Evolutionary conservation across 2,329 filamentous ascomycete species (phyloP).

Genomic region (Curvularia lunata): DNA sequence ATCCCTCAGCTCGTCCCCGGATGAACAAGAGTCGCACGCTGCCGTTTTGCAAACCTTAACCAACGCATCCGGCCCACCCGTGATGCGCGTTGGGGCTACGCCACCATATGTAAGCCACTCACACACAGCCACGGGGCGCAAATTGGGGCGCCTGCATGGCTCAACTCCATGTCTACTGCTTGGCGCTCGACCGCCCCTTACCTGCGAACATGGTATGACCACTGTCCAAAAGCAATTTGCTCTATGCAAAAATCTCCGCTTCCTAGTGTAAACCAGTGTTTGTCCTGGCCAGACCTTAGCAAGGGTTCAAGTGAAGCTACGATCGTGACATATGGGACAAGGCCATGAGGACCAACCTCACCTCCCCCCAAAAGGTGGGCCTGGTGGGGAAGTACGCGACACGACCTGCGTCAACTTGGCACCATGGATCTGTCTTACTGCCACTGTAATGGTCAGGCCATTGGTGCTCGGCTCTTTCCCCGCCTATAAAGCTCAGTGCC

Average conservation of each 20-base stretch:
- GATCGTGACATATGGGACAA: neutral
- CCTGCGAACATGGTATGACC: slow-evolving; percentile 6
- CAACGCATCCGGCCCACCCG: slow-evolving; percentile 26
- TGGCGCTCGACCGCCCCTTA: slow-evolving; percentile 9
- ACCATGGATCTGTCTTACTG: neutral
- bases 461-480: neutral
- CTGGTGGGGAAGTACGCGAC: neutral
- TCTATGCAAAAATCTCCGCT: neutral
- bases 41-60: slow-evolving; percentile 11
- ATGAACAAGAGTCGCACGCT: slow-evolving; percentile 16
- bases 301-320: neutral
- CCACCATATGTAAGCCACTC: slow-evolving; percentile 25
- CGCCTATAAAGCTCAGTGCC: slow-evolving; percentile 17
- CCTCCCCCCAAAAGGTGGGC: neutral
- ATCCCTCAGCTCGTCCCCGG: slow-evolving; percentile 5
- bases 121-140: slow-evolving; percentile 31
- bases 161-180: slow-evolving; percentile 10
- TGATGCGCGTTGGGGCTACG: slow-evolving; percentile 25
- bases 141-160: slow-evolving; percentile 20
- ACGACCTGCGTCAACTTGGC: slow-evolving; percentile 5
- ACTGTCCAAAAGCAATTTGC: neutral
- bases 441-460: neutral
- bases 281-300: neutral
- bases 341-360: neutral
- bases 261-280: neutral